phyloP scores from a whole-genome alignment of 352 stramenopile species.

The Phytophthora agathidicida region DNA sequence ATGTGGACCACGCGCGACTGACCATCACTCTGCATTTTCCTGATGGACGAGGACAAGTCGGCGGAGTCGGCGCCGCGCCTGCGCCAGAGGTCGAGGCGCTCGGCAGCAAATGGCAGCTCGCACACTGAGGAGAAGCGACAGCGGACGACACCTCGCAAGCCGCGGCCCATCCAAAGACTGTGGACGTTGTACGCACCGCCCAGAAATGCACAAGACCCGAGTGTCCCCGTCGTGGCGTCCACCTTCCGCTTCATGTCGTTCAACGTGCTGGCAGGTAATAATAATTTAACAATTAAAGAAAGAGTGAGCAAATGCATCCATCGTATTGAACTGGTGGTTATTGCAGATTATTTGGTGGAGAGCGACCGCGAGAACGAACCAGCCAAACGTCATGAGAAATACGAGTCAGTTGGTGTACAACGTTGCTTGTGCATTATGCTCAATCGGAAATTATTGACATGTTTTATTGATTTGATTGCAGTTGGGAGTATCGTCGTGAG shows the following conservation, averaged over 20 bases:
- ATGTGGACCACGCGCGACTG: neutral
- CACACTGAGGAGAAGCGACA: conserved; percentile 18
- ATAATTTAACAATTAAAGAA: neutral
- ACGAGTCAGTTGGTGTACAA: conserved; percentile 37
- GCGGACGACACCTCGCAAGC: conserved; percentile 4
- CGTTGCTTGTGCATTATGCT: neutral
- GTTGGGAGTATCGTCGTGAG: conserved; percentile 54
- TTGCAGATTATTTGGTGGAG: conserved; percentile 62
- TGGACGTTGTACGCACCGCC: conserved; percentile 63
- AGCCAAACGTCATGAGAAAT: conserved; percentile 48
- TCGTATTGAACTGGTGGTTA: conserved; percentile 5
- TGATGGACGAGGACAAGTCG: conserved; percentile 16
- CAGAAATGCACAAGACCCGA: conserved; percentile 16
- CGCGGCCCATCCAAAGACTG: conserved; percentile 27
- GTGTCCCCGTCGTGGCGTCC: conserved; percentile 19
- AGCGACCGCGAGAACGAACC: conserved; percentile 34
- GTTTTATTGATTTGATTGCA: conserved; percentile 1
- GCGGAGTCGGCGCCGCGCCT: neutral
- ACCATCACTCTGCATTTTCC: conserved; percentile 12
- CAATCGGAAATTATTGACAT: neutral
- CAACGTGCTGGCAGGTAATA: conserved; percentile 68
- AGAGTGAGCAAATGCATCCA: neutral
- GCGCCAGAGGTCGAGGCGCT: conserved; percentile 4
- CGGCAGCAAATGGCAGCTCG: neutral
- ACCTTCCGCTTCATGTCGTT: conserved; percentile 76